phyloP scores from a whole-genome alignment of 2,329 filamentous ascomycete species.

The Seiridium unicorne region DNA sequence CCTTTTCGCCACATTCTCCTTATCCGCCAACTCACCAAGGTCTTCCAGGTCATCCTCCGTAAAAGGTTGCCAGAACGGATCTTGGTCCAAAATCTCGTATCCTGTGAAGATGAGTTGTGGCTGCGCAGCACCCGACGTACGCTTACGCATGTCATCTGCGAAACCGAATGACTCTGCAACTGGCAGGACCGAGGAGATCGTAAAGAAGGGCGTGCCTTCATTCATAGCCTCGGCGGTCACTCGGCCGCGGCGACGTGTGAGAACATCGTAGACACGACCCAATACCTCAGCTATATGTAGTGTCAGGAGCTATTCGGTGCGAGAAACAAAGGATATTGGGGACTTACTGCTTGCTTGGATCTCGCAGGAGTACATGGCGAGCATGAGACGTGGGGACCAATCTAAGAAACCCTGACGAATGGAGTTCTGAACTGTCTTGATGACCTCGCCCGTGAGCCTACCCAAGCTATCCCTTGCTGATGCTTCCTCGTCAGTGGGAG shows the following conservation, averaged over 20 bases:
- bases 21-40: slow-evolving; percentile 87
- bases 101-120: slow-evolving; percentile 93
- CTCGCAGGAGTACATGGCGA: slow-evolving; percentile 97
- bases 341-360: slow-evolving; percentile 85
- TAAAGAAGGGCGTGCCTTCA: slow-evolving; percentile 95
- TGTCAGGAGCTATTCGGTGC: slow-evolving; percentile 10
- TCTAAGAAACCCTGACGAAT: slow-evolving; percentile 86
- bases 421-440: slow-evolving; percentile 82
- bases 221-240: slow-evolving; percentile 91
- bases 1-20: slow-evolving; percentile 91
- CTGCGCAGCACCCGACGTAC: slow-evolving; percentile 84
- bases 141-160: slow-evolving; percentile 92
- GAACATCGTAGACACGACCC: slow-evolving; percentile 92
- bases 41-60: slow-evolving; percentile 97
- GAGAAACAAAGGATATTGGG: neutral
- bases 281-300: slow-evolving; percentile 73
- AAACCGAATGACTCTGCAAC: slow-evolving; percentile 97
- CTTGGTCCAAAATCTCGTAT: slow-evolving; percentile 89
- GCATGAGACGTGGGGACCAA: slow-evolving; percentile 91
- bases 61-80: slow-evolving; percentile 96
- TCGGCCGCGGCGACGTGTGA: slow-evolving; percentile 87
- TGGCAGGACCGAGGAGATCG: slow-evolving; percentile 81
- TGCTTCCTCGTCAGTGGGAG: slow-evolving; percentile 47
- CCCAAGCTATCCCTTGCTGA: slow-evolving; percentile 67
- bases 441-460: slow-evolving; percentile 87